Evolutionary conservation across 2,329 filamentous ascomycete genomes (phyloP).

Genomic region (Alternaria sp.): DNA sequence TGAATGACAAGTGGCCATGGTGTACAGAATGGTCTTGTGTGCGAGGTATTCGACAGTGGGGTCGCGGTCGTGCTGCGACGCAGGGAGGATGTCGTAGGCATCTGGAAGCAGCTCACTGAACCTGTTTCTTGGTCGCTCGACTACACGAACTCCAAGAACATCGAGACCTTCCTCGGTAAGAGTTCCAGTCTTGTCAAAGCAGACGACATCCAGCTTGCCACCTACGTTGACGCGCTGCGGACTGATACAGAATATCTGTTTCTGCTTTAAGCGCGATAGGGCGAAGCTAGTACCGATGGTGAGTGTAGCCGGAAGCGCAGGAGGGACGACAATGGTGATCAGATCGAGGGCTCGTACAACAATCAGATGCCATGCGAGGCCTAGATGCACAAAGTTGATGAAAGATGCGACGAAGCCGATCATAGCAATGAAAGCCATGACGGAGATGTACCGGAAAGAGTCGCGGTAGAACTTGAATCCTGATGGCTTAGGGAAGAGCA

Average conservation of each 20-base stretch:
- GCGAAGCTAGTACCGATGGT: constrained; percentile 98
- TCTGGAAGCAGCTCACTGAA: constrained; percentile 81
- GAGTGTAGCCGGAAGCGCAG: constrained; percentile 89
- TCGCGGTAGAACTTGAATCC: constrained; percentile 99
- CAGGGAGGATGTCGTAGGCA: constrained; percentile 64
- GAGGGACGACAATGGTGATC: constrained; percentile 97
- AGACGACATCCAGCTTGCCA: constrained; percentile 93
- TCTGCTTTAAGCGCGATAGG: constrained; percentile 80
- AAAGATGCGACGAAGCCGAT: constrained; percentile 91
- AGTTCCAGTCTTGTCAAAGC: constrained; percentile 99
- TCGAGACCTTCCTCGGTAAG: constrained; percentile 95
- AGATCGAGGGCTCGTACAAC: constrained; percentile 90
- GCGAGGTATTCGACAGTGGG: constrained; percentile 65
- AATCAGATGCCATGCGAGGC: constrained; percentile 86
- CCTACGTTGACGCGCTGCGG: constrained; percentile 96
- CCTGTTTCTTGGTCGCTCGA: constrained; percentile 65
- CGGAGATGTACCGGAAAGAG: constrained; percentile 95
- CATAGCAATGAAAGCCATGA: constrained; percentile 87
- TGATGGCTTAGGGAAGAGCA: constrained; percentile 97
- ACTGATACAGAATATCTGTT: constrained; percentile 96
- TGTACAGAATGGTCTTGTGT: constrained; percentile 78
- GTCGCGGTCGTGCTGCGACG: constrained; percentile 62
- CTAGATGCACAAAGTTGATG: constrained; percentile 87
- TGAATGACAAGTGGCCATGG: constrained; percentile 97
- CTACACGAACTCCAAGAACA: constrained; percentile 84